Base-by-base conservation (phyloP, 495 filamentous ascomycete genomes). In the Aspergillus bridgeri region DNA sequence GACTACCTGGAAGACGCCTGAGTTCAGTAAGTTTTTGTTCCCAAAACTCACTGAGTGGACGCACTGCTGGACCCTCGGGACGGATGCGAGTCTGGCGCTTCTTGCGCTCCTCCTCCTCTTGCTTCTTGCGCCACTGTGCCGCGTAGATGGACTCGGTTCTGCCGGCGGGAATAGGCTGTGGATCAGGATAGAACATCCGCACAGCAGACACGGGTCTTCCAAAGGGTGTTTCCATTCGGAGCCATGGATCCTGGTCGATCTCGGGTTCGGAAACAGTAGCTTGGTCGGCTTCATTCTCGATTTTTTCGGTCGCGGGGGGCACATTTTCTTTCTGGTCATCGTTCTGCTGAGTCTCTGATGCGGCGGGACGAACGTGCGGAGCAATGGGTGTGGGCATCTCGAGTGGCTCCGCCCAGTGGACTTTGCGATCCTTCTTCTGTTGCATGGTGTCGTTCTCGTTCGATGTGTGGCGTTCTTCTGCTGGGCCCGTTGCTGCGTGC, bases 11-110 rank as follows among this genome's bases (percentile, higher is more conserved):
- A 22, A 61, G 38, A 7, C 61, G 49, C 71, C 76, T 71, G 6
- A 65, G 74, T 6, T 60, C 51, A 5, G 63, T 21, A 13, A 86
- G 57, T 27, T 65, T 69, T 2, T 62, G 51, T 24, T 78, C 65
- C 82, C 82, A 85, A 29, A 72, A 63, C 0, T 48, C n/a, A 3
- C 72, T 62, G 17, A 87, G 65, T 6, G 70, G 70, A 3, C 76
- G 68, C 20, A 87, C 74, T 44, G 69, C 68, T 5, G 63, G 56
- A 11, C 74, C 73, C 17, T 65, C 47, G 9, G 63, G 67, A 11
- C 60, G 38, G 6, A 72, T 58, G 20, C 73, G 60, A 5, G 42
- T 22, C 0, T 68, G 61, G 5, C 62, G 58, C 25, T 63, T 49
- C 42, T 67, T 58, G 1, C 53, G 65, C 43, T 56, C 63, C 20